These are phyloP conservation scores for Ceratobasidium sp. DNA, from an alignment of 1,284 basidiomycete species.

Conservation along the genomic window DNA sequence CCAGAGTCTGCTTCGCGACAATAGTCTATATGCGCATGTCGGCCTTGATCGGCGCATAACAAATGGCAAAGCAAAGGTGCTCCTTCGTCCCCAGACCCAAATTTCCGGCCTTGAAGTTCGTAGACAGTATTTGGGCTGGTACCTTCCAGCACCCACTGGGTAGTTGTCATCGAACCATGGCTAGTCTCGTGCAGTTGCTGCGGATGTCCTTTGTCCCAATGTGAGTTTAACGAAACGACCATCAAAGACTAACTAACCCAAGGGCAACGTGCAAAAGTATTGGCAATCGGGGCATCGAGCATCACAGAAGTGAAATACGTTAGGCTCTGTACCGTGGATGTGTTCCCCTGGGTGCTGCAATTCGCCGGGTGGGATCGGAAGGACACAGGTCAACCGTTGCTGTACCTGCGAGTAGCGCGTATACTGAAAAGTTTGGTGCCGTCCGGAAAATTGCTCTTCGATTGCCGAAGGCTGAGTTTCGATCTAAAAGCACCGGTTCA, in stretches of 20 bases:
- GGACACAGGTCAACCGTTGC: conserved; percentile 65
- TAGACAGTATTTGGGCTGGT: conserved; percentile 61
- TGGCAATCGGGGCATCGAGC: conserved; percentile 68
- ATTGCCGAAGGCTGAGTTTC: conserved; percentile 69
- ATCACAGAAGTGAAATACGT: conserved; percentile 67
- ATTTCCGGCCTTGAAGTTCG: conserved; percentile 69
- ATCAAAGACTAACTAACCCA: conserved; percentile 58
- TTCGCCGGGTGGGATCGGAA: conserved; percentile 62
- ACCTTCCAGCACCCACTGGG: conserved; percentile 69
- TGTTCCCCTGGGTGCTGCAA: conserved; percentile 64
- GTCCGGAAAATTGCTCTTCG: conserved; percentile 62
- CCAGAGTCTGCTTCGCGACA: conserved; percentile 61
- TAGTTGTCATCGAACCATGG: conserved; percentile 73
- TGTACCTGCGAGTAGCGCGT: conserved; percentile 58
- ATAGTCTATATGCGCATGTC: conserved; percentile 69
- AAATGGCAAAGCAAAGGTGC: conserved; percentile 75
- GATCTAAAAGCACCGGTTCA: conserved; percentile 63
- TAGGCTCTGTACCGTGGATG: conserved; percentile 62
- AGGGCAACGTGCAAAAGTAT: conserved; percentile 70
- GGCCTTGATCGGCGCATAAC: conserved; percentile 66
- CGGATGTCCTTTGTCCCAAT: conserved; percentile 63
- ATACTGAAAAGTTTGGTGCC: conserved; percentile 64
- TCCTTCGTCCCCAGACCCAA: conserved; percentile 68
- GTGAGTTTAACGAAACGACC: neutral
- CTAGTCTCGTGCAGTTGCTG: conserved; percentile 73